Evolutionary conservation across 345 rosid species (phyloP).

Genomic region (Erysimum cheiranthoides): DNA sequence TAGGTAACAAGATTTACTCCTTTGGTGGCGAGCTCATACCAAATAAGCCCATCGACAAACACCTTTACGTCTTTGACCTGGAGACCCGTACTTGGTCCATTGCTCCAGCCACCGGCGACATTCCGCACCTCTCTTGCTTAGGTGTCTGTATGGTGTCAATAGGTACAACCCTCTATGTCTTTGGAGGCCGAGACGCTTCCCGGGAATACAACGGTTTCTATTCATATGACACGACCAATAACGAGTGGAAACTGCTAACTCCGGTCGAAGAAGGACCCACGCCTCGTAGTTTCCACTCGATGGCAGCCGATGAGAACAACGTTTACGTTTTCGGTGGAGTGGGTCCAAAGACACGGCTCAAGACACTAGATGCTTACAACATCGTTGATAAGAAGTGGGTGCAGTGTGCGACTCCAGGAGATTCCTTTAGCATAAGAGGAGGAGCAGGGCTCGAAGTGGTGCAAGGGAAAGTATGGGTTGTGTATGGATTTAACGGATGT

Average conservation of each 20-base stretch:
- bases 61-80: constrained; percentile 39
- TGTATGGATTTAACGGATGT: constrained; percentile 38
- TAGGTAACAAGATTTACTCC: constrained; percentile 41
- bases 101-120: constrained; percentile 35
- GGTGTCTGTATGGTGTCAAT: constrained; percentile 38
- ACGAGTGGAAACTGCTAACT: constrained; percentile 43
- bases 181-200: constrained; percentile 41
- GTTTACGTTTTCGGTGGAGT: constrained; percentile 46
- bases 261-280: constrained; percentile 40
- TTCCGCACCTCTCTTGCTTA: constrained; percentile 38
- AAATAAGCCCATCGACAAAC: constrained; percentile 39
- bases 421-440: constrained; percentile 29
- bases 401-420: constrained; percentile 27
- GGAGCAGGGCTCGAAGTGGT: constrained; percentile 44
- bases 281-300: constrained; percentile 47
- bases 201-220: constrained; percentile 39
- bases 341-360: background rate
- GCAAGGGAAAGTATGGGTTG: constrained; percentile 43
- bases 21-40: constrained; percentile 45
- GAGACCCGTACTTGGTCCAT: constrained; percentile 39
- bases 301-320: constrained; percentile 43
- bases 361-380: constrained; percentile 36
- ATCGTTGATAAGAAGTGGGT: constrained; percentile 36
- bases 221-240: constrained; percentile 36
- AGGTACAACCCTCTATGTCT: constrained; percentile 34